Evolutionary conservation across 306 rosid genomes (phyloP), one percentile per base, ranked within the genome.

Genomic region (Dicorynia guianensis): DNA sequence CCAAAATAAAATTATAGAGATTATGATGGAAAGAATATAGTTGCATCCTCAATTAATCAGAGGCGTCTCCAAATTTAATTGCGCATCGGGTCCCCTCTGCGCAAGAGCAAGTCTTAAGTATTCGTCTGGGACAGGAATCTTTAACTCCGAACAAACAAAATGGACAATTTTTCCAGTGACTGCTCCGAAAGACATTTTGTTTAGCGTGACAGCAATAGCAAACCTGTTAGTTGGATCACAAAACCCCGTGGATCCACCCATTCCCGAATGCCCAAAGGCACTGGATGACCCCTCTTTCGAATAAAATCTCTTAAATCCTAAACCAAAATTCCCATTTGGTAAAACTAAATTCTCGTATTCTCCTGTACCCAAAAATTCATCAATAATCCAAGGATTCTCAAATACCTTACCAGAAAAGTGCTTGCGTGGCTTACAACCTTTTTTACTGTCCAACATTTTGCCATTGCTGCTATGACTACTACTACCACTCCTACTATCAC

Each of bases 221-320:
- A 96, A 90, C 71, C 80, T 84, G 67, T 93, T 87, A n/a, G 86
- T 82, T 15, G 75, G 83, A 75, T 90, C 89, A 68, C 91, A 91
- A 75, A 83, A 96, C 14, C 94, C 97, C 0, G 97, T 89, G 36
- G 99, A 93, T 17, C 99, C 99, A 55, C 98, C 99, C 91, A 96
- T 89, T 52, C 99, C 99, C 0, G 99, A 88, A 83, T 96, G 98
- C 62, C 99, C 99, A 81, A 93, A 93, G 30, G 89, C 93, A 65
- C 81, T 50, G 69, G 89, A 75, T 9, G 96, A 81, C 19, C 89
- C 91, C 8, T 94, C 89, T 68, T 81, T 81, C 1, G 96, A 78
- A 36, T 44, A 55, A 62, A 81, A 85, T 82, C 96, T 84, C 86
- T 71, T 86, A 71, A 92, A 96, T 47, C 99, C 99, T 7, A 96